A percentile compares a stretch with the other conserved stretches of the same genome.
phyloP scores from a whole-genome alignment of 495 filamentous ascomycete genomes.

The Hamigera avellanea region DNA sequence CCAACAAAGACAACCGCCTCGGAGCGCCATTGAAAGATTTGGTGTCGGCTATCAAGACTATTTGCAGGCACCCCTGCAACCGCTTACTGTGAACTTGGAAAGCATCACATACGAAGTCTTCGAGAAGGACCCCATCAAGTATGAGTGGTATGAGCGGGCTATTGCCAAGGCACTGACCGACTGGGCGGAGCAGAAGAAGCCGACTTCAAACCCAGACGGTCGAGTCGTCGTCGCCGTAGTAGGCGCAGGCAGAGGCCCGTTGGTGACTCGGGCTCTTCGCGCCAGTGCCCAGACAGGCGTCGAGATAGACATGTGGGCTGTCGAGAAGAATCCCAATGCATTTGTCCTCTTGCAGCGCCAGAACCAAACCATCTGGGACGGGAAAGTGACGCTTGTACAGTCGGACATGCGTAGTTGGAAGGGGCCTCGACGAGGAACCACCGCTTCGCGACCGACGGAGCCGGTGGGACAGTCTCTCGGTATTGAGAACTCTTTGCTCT shows the following conservation, averaged over 20 bases:
- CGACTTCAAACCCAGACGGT: constrained; percentile 54
- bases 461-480: constrained; percentile 24
- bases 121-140: constrained; percentile 96
- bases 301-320: constrained; percentile 71
- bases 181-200: constrained; percentile 59
- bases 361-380: constrained; percentile 65
- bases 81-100: constrained; percentile 90
- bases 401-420: constrained; percentile 97
- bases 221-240: constrained; percentile 84
- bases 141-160: constrained; percentile 85
- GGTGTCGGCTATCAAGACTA: constrained; percentile 84
- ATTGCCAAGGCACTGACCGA: constrained; percentile 74
- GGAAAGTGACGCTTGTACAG: constrained; percentile 71
- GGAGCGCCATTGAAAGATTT: constrained; percentile 52
- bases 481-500: constrained; percentile 20
- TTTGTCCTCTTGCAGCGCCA: constrained; percentile 82
- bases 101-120: constrained; percentile 98
- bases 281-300: constrained; percentile 70
- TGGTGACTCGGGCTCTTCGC: constrained; percentile 73
- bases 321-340: constrained; percentile 98
- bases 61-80: constrained; percentile 86
- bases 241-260: constrained; percentile 81
- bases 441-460: constrained; percentile 1
- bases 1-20: constrained; percentile 67
- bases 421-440: constrained; percentile 36